phyloP scores from a whole-genome alignment of 495 filamentous ascomycete species.

The Penicillium waksmanii region DNA sequence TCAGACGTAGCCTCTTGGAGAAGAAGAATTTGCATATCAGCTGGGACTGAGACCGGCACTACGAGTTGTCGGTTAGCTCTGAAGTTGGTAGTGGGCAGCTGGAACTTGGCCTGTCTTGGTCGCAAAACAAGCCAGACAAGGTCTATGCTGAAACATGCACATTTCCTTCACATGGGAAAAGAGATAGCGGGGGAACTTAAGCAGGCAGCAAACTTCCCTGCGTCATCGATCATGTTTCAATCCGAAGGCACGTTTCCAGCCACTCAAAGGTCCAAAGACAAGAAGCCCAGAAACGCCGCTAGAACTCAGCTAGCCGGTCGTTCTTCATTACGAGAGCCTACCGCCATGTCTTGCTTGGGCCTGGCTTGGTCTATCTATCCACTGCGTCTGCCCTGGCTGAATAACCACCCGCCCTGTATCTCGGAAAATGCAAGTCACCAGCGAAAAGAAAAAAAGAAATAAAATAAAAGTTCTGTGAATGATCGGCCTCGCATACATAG shows the following conservation, averaged over 20 bases:
- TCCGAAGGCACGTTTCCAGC: not conserved
- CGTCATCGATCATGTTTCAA: constrained; percentile 7
- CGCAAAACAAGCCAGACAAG: not conserved
- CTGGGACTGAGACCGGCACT: no score
- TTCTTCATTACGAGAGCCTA: not conserved
- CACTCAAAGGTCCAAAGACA: not conserved
- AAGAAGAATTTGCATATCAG: not conserved
- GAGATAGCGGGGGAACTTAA: not conserved
- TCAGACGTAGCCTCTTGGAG: not conserved
- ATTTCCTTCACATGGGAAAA: not conserved
- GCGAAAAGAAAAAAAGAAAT: constrained; percentile 4
- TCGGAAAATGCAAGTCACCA: constrained; percentile 6
- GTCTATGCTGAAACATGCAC: not conserved
- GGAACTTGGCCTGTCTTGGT: not conserved
- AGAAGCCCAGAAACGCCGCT: not conserved
- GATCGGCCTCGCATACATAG: constrained; percentile 26
- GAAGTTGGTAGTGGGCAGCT: no score
- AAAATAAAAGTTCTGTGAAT: constrained; percentile 11
- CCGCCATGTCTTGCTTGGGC: not conserved
- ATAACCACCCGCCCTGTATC: not conserved
- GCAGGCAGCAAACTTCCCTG: not conserved
- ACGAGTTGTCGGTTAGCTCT: no score
- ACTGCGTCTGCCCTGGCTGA: not conserved
- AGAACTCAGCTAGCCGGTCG: no score
- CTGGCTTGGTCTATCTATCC: not conserved